Percentiles rank a stretch among this genome's conserved stretches.
These are phyloP conservation scores for Suillus plorans DNA, from an alignment of 768 basidiomycete genomes.

Conservation along the genomic window DNA sequence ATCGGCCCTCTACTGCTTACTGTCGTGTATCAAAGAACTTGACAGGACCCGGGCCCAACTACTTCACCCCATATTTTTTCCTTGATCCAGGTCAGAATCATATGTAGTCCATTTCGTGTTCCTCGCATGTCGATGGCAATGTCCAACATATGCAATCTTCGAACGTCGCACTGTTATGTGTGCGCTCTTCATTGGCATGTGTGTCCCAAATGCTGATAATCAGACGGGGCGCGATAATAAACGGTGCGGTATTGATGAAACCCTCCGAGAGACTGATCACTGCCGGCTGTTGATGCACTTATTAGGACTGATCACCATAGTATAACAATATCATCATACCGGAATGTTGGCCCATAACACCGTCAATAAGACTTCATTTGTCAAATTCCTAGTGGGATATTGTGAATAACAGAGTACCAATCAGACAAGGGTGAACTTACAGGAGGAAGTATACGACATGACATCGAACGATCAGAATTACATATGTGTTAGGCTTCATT, in stretches of 20 bases:
- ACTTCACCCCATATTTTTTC: not conserved
- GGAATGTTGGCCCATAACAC: not conserved
- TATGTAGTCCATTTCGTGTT: not conserved
- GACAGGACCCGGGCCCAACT: not conserved
- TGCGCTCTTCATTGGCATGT: not conserved
- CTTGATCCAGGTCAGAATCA: not conserved
- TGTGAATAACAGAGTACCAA: not conserved
- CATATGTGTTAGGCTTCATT: not conserved
- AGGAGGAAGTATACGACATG: not conserved
- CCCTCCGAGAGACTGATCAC: not conserved
- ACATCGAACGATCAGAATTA: not conserved
- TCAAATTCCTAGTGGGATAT: not conserved
- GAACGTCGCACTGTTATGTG: not conserved
- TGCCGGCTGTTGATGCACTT: not conserved
- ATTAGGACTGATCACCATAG: not conserved
- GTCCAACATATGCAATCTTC: slow-evolving; percentile 2
- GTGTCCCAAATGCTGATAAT: not conserved
- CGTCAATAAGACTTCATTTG: not conserved
- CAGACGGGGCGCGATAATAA: not conserved
- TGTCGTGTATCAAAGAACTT: not conserved
- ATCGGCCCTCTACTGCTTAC: not conserved
- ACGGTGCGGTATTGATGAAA: not conserved
- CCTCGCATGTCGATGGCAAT: not conserved
- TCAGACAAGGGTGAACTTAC: not conserved
- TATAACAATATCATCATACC: not conserved